Percentiles rank a stretch among this genome's conserved stretches.
Conservation (phyloP, 176 grass and related monocot genomes). For the Puccinellia tenuiflora region DNA sequence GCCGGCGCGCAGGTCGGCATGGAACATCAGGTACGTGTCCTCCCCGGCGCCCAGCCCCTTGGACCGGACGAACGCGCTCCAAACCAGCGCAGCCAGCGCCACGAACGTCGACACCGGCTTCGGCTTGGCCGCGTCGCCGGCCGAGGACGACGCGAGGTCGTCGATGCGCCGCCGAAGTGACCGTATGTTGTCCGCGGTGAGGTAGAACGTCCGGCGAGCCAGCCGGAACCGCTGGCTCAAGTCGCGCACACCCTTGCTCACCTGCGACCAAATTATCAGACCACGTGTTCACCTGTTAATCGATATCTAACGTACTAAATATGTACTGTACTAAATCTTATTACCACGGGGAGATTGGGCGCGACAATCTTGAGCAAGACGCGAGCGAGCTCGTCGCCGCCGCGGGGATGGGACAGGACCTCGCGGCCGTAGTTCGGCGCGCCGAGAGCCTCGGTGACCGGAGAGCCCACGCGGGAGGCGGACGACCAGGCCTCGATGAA, state of each 20-base stretch:
- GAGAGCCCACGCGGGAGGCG: background rate
- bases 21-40: conserved; percentile 43
- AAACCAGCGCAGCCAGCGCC: conserved; percentile 30
- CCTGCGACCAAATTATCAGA: background rate
- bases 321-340: no score
- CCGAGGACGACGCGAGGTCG: background rate
- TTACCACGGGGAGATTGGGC: conserved; percentile 34
- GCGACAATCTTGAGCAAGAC: conserved; percentile 21
- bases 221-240: conserved; percentile 23
- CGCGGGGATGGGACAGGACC: background rate
- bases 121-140: background rate
- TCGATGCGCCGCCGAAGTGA: conserved; percentile 18
- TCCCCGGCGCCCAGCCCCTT: background rate
- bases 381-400: conserved; percentile 11
- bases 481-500: conserved; percentile 38
- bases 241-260: background rate
- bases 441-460: background rate
- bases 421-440: conserved; percentile 17
- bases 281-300: no score
- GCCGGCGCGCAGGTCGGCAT: conserved; percentile 39
- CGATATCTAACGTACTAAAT: no score
- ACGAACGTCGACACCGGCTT: conserved; percentile 47
- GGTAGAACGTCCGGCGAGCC: conserved; percentile 26
- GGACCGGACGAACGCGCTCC: conserved; percentile 26
- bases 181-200: conserved; percentile 1